Percentiles rank a stretch among this genome's conserved stretches.
phyloP scores from a whole-genome alignment of 2,329 filamentous ascomycete species.

The Colletotrichum filicis region DNA sequence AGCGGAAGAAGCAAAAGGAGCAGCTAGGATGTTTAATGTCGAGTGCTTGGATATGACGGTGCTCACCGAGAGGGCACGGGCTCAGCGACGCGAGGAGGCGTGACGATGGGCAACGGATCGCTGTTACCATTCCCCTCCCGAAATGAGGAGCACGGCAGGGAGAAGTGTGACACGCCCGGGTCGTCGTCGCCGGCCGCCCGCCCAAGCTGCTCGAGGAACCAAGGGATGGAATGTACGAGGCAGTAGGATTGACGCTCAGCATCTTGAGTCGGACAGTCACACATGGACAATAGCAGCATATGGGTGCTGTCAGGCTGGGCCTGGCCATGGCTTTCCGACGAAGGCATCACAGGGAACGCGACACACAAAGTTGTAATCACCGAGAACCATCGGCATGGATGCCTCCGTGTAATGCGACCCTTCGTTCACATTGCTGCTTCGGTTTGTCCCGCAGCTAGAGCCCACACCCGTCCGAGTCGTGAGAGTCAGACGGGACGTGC shows the following conservation, averaged over 20 bases:
- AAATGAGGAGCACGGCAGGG: constrained; percentile 33
- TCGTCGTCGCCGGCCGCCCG: constrained; percentile 17
- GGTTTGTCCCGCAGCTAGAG: constrained; percentile 14
- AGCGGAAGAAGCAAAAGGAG: not conserved
- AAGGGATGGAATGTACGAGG: constrained; percentile 31
- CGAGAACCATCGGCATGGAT: constrained; percentile 2
- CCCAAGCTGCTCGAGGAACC: constrained; percentile 8
- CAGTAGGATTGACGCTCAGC: constrained; percentile 3
- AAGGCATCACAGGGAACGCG: constrained; percentile 28
- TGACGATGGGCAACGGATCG: constrained; percentile 28
- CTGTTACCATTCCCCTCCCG: constrained; percentile 14
- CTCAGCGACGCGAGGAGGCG: constrained; percentile 1
- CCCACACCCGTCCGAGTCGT: constrained; percentile 3
- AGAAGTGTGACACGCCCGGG: constrained; percentile 17
- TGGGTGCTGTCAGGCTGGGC: constrained; percentile 22
- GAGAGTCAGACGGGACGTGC: constrained; percentile 5
- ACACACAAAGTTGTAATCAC: constrained; percentile 7
- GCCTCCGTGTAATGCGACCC: constrained; percentile 6
- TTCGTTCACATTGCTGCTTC: constrained; percentile 4
- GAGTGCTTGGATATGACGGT: not conserved
- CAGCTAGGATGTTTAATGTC: not conserved
- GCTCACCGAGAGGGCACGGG: constrained; percentile 12
- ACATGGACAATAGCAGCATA: not conserved
- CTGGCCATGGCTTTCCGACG: constrained; percentile 7
- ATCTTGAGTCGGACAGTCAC: constrained; percentile 2